Percentiles rank a stretch among this genome's conserved stretches.
Evolutionary conservation across 768 basidiomycete genomes (phyloP).

Genomic region (Podaxis sp.): DNA sequence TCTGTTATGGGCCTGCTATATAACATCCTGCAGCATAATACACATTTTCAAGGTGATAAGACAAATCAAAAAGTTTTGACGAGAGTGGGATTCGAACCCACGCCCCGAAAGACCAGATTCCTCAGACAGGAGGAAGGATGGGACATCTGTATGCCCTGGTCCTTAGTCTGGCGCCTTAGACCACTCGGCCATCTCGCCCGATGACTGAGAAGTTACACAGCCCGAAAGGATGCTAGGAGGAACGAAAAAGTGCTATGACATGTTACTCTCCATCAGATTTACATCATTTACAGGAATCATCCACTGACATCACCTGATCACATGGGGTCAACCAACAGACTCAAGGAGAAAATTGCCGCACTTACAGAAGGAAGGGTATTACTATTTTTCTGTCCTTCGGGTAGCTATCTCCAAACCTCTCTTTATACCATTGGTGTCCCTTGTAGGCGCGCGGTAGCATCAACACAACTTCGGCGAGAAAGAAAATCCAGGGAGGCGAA

Average conservation of each 20-base stretch:
- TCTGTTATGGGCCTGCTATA: too few relatives aligned
- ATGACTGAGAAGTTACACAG: not conserved
- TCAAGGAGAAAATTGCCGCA: not conserved
- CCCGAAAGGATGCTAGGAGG: not conserved
- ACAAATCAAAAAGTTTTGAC: constrained; percentile 9
- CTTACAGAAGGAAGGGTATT: constrained; percentile 73
- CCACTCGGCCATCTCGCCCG: constrained; percentile 78
- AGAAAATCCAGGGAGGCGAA: constrained; percentile 80
- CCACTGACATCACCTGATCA: not conserved
- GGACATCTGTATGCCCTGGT: constrained; percentile 15
- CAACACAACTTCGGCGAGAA: constrained; percentile 63
- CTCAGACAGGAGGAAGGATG: not conserved
- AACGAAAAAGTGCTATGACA: not conserved
- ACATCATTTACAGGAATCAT: too few relatives aligned
- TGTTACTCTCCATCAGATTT: too few relatives aligned
- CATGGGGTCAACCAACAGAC: not conserved
- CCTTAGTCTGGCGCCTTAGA: constrained; percentile 89
- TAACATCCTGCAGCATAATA: too few relatives aligned
- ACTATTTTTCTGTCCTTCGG: constrained; percentile 74
- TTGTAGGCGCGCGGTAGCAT: constrained; percentile 84
- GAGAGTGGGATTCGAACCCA: constrained; percentile 63
- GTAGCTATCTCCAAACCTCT: constrained; percentile 72
- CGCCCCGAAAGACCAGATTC: constrained; percentile 40
- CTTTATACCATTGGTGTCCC: constrained; percentile 85
- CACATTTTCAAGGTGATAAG: too few relatives aligned